phyloP scores from a whole-genome alignment of 768 basidiomycete genomes.

The Cystobasidiopsis lactophilus region DNA sequence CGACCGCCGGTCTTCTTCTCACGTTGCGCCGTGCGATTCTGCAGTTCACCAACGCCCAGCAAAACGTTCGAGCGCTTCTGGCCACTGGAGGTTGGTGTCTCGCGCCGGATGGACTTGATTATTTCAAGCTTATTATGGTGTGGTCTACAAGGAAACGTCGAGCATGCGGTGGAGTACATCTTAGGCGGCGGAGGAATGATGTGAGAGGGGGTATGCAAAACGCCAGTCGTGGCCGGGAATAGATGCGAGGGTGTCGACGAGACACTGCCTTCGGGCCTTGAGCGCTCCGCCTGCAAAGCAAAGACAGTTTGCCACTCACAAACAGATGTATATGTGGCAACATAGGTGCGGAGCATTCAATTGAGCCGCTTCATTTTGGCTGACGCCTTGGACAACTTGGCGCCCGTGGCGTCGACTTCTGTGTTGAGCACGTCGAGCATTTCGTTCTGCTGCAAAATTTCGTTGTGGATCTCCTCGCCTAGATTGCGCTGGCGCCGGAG shows the following conservation, averaged over 20 bases:
- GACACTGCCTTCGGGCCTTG: no score
- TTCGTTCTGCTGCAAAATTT: slow-evolving; percentile 65
- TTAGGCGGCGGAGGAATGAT: no score
- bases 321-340: no score
- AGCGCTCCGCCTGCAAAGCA: no score
- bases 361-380: slow-evolving; percentile 56
- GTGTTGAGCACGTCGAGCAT: slow-evolving; percentile 54
- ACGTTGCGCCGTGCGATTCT: slow-evolving; percentile 11
- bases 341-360: no score
- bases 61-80: slow-evolving; percentile 72
- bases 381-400: slow-evolving; percentile 56
- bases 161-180: slow-evolving; percentile 82
- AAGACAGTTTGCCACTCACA: no score
- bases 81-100: slow-evolving; percentile 50
- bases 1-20: not conserved
- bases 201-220: no score
- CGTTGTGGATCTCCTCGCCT: slow-evolving; percentile 61
- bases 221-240: no score
- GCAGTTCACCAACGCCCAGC: slow-evolving; percentile 66
- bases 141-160: no score
- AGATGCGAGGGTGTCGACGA: no score
- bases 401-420: slow-evolving; percentile 54
- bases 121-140: no score
- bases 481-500: slow-evolving; percentile 65
- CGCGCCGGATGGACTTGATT: no score